Percentiles rank a stretch among this genome's conserved stretches.
Evolutionary conservation across 257 asterid species (phyloP).

Genomic region (Fraxinus quadrangulata): DNA sequence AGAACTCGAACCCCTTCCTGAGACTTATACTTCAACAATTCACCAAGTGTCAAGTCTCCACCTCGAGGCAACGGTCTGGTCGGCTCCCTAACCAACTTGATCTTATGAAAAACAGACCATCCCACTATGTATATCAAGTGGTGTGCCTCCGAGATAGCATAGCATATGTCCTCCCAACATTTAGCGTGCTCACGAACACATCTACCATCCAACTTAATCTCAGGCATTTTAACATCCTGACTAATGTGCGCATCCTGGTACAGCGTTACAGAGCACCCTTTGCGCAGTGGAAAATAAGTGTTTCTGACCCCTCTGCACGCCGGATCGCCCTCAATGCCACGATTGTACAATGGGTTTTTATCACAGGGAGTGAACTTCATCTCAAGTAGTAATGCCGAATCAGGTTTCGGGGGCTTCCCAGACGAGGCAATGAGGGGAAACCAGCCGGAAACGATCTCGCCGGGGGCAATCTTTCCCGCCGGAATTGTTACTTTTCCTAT

Average conservation of each 20-base stretch:
- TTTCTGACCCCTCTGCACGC: slow-evolving; percentile 50
- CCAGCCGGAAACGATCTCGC: slow-evolving; percentile 51
- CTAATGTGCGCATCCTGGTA: slow-evolving; percentile 86
- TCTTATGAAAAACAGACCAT: slow-evolving; percentile 82
- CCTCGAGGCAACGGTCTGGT: slow-evolving; percentile 75
- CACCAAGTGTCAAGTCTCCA: slow-evolving; percentile 86
- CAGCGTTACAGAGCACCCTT: slow-evolving; percentile 66
- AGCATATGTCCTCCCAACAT: slow-evolving; percentile 92
- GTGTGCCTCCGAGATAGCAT: slow-evolving; percentile 86
- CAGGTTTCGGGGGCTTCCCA: slow-evolving; percentile 60
- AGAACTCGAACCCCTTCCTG: slow-evolving; percentile 95
- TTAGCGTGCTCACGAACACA: slow-evolving; percentile 38
- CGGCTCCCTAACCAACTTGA: slow-evolving; percentile 79
- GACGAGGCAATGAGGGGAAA: slow-evolving; percentile 39
- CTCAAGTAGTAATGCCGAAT: slow-evolving; percentile 50
- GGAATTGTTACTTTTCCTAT: slow-evolving; percentile 65
- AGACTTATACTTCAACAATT: slow-evolving; percentile 81
- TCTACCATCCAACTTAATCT: slow-evolving; percentile 60
- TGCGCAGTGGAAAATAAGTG: slow-evolving; percentile 77
- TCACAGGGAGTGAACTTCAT: slow-evolving; percentile 59
- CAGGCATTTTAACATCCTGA: slow-evolving; percentile 45
- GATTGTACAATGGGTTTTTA: slow-evolving; percentile 51
- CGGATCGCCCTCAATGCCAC: slow-evolving; percentile 78
- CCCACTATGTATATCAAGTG: slow-evolving; percentile 86
- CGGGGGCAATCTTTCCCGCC: slow-evolving; percentile 49